These are phyloP conservation scores for Aspergillus pseudonomiae DNA, from an alignment of 2,329 filamentous ascomycete genomes.

Conservation along the genomic window DNA sequence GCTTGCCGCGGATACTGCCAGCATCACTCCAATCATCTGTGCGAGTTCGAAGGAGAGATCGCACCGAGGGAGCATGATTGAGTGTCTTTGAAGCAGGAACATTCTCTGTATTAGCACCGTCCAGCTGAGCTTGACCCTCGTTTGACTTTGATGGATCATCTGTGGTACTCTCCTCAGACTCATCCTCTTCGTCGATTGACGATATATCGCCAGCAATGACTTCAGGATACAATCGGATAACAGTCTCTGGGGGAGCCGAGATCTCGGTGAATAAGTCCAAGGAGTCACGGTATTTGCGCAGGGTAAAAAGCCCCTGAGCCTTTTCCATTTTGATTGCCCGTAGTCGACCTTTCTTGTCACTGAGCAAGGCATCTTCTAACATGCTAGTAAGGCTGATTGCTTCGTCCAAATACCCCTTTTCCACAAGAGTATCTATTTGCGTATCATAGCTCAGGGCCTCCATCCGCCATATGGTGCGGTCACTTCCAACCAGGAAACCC, in stretches of 20 bases:
- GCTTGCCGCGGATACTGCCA: conserved; percentile 40
- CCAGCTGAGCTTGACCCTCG: conserved; percentile 29
- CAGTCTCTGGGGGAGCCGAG: conserved; percentile 83
- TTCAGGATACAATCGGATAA: conserved; percentile 81
- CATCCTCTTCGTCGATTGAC: conserved; percentile 53
- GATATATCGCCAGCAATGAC: conserved; percentile 83
- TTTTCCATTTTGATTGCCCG: conserved; percentile 90
- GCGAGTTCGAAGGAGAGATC: conserved; percentile 39
- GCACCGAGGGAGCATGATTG: conserved; percentile 41
- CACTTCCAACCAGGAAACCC: conserved; percentile 90
- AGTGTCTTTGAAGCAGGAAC: conserved; percentile 27
- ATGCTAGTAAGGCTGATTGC: conserved; percentile 86
- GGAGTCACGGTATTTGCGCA: conserved; percentile 80
- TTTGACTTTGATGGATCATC: conserved; percentile 30
- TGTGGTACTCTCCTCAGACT: conserved; percentile 34
- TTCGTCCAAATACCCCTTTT: conserved; percentile 77
- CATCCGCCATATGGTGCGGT: conserved; percentile 95
- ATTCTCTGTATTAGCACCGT: conserved; percentile 32
- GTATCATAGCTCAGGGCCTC: conserved; percentile 86
- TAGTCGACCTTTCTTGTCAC: conserved; percentile 77
- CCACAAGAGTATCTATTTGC: conserved; percentile 81
- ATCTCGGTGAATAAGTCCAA: conserved; percentile 92
- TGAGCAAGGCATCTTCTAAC: conserved; percentile 88
- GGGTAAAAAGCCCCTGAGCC: conserved; percentile 79
- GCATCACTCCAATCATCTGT: conserved; percentile 44